Evolutionary conservation across 2,329 filamentous ascomycete genomes (phyloP), one percentile per base, ranked within the genome.

Genomic region (Aspergillus proliferans): DNA sequence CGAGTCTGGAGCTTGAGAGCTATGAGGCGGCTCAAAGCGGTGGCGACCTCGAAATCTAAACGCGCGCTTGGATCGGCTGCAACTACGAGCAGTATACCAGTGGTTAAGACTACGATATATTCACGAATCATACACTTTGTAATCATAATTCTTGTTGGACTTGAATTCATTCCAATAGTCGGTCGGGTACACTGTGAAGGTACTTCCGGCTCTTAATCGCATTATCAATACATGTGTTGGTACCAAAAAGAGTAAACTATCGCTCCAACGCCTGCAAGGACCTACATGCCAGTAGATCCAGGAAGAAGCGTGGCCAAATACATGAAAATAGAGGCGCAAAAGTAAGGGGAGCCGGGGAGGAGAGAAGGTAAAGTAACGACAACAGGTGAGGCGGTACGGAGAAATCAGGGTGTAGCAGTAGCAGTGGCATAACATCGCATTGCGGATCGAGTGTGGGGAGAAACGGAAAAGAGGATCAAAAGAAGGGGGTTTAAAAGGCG

Each of bases 51-150:
- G 10, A 40, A 19, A 36, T 18, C 34, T 40, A 40, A 40, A 19
- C 38, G 55, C 55, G 55, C 56, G 56, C 56, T 56, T 58, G 18
- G 8, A 40, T 40, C 38, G 38, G 38, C 38, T 40, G 33, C 26
- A 28, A 28, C 9, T 28, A 28, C 8, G 26, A 28, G 9, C 26
- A 26, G 24, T 26, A 26, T 26, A 26, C 24, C 24, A 8, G 24
- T 26, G 24, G 8, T 8, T 26, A 8, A 26, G 26, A 28, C 26
- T 28, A 26, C 45, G 52, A 15, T 34, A 4, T 15, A 38, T n/a
- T 9, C 50, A 58, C 50, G 62, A 62, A 58, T 64, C 60, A 55
- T 64, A 64, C 62, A 64, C 50, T 63, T 58, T 59, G 57, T 65
- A 51, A 56, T 57, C 52, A 52, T 58, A 53, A 57, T 62, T 65